Evolutionary conservation across 345 rosid species (phyloP).

Genomic region (Sonneratia alba): DNA sequence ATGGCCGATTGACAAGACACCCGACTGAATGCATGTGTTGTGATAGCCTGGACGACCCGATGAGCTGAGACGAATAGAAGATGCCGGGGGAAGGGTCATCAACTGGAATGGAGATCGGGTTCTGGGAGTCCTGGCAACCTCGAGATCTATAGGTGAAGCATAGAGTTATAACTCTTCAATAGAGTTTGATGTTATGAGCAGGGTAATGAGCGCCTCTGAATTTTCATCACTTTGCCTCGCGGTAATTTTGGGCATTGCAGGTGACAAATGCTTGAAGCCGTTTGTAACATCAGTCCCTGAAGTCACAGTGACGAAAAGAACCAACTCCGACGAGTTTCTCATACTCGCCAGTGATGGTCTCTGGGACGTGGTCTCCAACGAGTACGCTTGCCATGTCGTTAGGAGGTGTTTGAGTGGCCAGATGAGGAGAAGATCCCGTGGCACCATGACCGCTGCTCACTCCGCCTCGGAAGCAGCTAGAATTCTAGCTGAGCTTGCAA

Average conservation of each 20-base stretch:
- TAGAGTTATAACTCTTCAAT: not conserved
- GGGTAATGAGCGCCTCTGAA: no score
- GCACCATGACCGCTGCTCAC: constrained; percentile 19
- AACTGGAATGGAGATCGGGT: constrained; percentile 80
- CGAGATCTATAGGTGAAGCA: constrained; percentile 62
- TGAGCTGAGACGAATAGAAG: constrained; percentile 69
- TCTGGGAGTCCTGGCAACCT: constrained; percentile 82
- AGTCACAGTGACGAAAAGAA: constrained; percentile 41
- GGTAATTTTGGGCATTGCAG: constrained; percentile 22
- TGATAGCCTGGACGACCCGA: constrained; percentile 78
- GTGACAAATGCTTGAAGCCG: constrained; percentile 64
- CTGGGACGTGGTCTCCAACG: constrained; percentile 69
- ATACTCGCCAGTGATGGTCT: constrained; percentile 73
- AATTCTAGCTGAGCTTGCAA: constrained; percentile 54
- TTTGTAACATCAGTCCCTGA: constrained; percentile 71
- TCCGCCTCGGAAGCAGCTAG: constrained; percentile 78
- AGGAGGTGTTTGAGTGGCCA: constrained; percentile 41
- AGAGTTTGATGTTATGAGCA: not conserved
- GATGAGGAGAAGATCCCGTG: constrained; percentile 55
- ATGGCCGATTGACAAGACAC: not conserved
- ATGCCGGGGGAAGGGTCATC: constrained; percentile 65
- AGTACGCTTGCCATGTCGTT: constrained; percentile 58
- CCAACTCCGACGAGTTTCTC: constrained; percentile 65
- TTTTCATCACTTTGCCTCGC: not conserved
- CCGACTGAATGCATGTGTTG: not conserved